A percentile compares a stretch with the other conserved stretches of the same genome.
Conservation (phyloP, 2,329 filamentous ascomycete genomes). For the Fusarium sp. region DNA sequence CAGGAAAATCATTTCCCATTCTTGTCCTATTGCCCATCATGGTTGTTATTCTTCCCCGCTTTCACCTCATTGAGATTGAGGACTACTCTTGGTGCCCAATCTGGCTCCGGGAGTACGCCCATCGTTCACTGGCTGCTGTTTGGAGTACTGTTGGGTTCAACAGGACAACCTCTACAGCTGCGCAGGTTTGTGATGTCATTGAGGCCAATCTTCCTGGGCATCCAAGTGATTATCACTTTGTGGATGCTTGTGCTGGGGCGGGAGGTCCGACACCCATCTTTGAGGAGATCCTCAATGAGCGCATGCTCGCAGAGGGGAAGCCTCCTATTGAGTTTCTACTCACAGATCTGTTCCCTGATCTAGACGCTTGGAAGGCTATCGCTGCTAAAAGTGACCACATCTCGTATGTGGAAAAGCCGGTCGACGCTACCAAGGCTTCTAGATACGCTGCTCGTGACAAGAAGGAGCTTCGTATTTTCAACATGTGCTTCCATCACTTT, state of each 20-base stretch:
- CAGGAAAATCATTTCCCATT: background rate
- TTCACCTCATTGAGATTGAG: conserved; percentile 41
- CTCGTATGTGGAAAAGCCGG: conserved; percentile 34
- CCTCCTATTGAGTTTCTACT: conserved; percentile 35
- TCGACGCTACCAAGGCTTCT: conserved; percentile 32
- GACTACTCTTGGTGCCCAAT: conserved; percentile 40
- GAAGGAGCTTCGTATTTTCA: conserved; percentile 40
- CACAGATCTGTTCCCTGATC: conserved; percentile 37
- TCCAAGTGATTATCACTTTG: conserved; percentile 38
- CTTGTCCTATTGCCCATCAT: background rate
- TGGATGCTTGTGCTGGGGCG: conserved; percentile 37
- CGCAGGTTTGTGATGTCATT: conserved; percentile 38
- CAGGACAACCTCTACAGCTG: conserved; percentile 30
- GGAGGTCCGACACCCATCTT: conserved; percentile 40
- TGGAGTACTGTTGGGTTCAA: conserved; percentile 40
- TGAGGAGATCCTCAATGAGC: conserved; percentile 34
- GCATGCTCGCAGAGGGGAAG: conserved; percentile 30
- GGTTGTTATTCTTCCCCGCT: conserved; percentile 36
- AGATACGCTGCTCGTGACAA: conserved; percentile 32
- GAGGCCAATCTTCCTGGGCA: conserved; percentile 29
- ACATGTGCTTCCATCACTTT: conserved; percentile 43
- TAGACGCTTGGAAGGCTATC: conserved; percentile 39
- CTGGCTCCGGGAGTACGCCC: conserved; percentile 41
- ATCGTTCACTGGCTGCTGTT: conserved; percentile 33
- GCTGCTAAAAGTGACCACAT: conserved; percentile 35